Base-by-base conservation (phyloP, 1,139 yeast genomes). In the Magnusiomyces paraingens region DNA sequence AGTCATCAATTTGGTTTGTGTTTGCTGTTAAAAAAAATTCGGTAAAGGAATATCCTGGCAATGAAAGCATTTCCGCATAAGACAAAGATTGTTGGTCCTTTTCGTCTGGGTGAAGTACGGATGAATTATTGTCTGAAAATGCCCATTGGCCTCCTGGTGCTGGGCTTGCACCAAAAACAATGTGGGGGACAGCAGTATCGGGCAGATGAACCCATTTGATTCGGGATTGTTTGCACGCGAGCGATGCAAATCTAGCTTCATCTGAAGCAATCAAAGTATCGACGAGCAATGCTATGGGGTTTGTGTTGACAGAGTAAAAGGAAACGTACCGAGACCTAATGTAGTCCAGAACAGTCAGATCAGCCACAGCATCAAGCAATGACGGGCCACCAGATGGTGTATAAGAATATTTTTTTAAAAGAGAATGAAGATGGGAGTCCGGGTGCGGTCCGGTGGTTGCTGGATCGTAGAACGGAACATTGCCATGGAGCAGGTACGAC, bases 141-240 rank as follows among this genome's bases (percentile, higher is more conserved):
- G 67, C 62, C 73, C 73, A 70, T 52, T 70, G 73, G 1, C 73
- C 73, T 12, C 73, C 73, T 0, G 70, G 61, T 1, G 41, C 43
- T 12, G 59, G 54, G n/a, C 63, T 57, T 6, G 63, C 60, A 15
- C 70, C 67, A 12, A 67, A 52, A 4, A 69, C 65, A n/a, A 61
- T 36, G 53, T 68, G 70, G 1, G 52, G 51, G 3, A 54, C 50
- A 1, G 56, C 55, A 8, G 39, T 29, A 2, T 49, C 22, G 4
- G 57, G 53, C 3, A 57, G 52, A 3, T 56, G 39, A 4, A 44
- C 58, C 69, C 70, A 69, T 35, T 50, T 38, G 18, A 68, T 59
- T 17, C 70, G 59, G 11, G 65, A 51, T 52, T 65, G 60, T 54
- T 62, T 60, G 36, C 55, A 43, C 15, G 52, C 56, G 29, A 54